phyloP scores from a whole-genome alignment of 805 yeast genomes.

The Yamadazyma kitorensis region DNA sequence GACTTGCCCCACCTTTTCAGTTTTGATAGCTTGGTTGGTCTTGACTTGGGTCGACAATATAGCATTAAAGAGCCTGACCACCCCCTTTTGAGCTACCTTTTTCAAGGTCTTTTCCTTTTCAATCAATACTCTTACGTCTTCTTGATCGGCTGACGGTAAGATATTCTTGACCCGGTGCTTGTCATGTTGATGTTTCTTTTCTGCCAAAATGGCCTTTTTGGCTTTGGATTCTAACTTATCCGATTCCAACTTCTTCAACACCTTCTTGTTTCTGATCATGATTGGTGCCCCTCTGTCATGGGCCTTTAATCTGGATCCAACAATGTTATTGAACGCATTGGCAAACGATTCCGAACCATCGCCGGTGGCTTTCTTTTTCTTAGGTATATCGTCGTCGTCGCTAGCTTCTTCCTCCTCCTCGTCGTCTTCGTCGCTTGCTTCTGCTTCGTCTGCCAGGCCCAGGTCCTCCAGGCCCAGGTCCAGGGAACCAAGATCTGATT shows the following conservation, averaged over 20 bases:
- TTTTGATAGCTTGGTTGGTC: conserved; percentile 49
- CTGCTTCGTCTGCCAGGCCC: conserved; percentile 11
- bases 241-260: conserved; percentile 68
- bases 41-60: conserved; percentile 72
- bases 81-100: conserved; percentile 86
- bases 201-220: conserved; percentile 61
- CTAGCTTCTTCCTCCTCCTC: background rate
- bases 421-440: conserved; percentile 22
- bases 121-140: conserved; percentile 52
- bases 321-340: conserved; percentile 76
- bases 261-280: conserved; percentile 75
- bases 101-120: conserved; percentile 69
- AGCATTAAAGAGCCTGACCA: conserved; percentile 79
- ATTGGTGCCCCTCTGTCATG: conserved; percentile 89
- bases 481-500: no score
- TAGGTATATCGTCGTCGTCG: conserved; percentile 38
- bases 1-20: conserved; percentile 42
- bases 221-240: conserved; percentile 86
- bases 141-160: conserved; percentile 58
- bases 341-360: conserved; percentile 81
- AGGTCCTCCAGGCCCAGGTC: no score
- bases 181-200: conserved; percentile 66
- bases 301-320: conserved; percentile 83
- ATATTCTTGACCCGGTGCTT: conserved; percentile 66
- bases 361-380: conserved; percentile 54